phyloP scores from a whole-genome alignment of 2,329 filamentous ascomycete species.

The Aphanoascus verrucosus region DNA sequence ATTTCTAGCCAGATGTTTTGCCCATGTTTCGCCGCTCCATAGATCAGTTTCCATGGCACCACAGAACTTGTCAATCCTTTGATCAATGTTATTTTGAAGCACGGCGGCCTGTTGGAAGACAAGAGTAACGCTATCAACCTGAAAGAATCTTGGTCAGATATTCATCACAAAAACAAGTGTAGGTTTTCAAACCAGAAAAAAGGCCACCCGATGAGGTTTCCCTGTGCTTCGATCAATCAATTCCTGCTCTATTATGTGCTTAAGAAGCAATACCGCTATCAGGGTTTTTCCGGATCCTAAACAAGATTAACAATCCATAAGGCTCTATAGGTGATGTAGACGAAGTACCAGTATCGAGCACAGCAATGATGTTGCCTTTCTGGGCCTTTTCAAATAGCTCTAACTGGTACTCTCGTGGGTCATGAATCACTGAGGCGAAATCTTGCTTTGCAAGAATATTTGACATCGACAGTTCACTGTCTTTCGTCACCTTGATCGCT shows the following conservation, averaged over 20 bases:
- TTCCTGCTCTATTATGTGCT: conserved; percentile 65
- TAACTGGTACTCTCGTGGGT: conserved; percentile 78
- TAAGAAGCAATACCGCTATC: conserved; percentile 80
- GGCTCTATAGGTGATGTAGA: neutral
- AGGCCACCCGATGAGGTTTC: conserved; percentile 55
- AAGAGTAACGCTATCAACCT: conserved; percentile 77
- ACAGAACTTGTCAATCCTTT: conserved; percentile 61
- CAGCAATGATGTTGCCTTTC: conserved; percentile 74
- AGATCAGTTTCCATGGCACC: conserved; percentile 56
- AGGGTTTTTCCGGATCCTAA: conserved; percentile 83
- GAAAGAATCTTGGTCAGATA: conserved; percentile 16
- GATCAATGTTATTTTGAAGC: conserved; percentile 67
- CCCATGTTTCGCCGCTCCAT: conserved; percentile 52
- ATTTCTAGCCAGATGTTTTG: conserved; percentile 48
- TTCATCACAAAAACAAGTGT: neutral
- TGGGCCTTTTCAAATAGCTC: conserved; percentile 88
- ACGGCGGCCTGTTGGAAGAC: conserved; percentile 84
- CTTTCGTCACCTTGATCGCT: conserved; percentile 24
- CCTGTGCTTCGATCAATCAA: conserved; percentile 56
- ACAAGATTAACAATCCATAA: neutral
- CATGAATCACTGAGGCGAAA: conserved; percentile 53
- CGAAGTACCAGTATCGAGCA: conserved; percentile 67
- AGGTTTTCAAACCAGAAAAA: conserved; percentile 60
- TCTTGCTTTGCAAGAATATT: conserved; percentile 45
- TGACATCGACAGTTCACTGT: conserved; percentile 45